phyloP scores from a whole-genome alignment of 208 protist species.

The Wallacemonas collosoma region DNA sequence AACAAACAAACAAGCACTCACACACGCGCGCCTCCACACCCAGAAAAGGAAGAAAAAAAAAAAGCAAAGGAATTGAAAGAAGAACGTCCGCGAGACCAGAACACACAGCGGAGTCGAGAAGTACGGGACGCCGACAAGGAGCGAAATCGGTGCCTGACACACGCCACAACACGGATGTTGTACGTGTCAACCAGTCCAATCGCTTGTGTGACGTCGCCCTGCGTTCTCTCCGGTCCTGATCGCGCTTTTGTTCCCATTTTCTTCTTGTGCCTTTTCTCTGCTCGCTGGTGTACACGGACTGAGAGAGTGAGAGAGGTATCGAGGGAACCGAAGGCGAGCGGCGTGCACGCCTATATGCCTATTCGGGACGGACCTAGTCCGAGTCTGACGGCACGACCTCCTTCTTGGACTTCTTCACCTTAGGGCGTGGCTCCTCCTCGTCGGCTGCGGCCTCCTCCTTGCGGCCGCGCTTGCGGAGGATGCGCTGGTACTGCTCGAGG shows the following conservation, averaged over 20 bases:
- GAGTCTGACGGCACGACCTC: conserved; percentile 60
- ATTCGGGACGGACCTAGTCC: conserved; percentile 36
- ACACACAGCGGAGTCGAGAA: no score
- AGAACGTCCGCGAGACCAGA: no score
- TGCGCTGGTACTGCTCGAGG: conserved; percentile 87
- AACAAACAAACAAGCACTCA: conserved; percentile 4
- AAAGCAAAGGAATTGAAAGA: background rate
- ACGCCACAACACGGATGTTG: no score
- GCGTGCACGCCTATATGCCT: background rate
- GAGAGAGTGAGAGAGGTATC: no score
- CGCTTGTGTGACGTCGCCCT: no score
- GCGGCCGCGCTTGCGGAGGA: conserved; percentile 65
- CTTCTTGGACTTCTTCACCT: conserved; percentile 65
- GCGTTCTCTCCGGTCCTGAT: no score
- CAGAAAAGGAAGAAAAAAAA: background rate
- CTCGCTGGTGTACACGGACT: no score
- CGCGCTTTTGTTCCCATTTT: no score
- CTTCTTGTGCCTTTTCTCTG: no score
- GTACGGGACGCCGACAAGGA: background rate
- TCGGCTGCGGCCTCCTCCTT: conserved; percentile 32
- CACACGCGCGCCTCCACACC: background rate
- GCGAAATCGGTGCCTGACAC: background rate
- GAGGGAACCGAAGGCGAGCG: no score
- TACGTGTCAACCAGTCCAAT: no score
- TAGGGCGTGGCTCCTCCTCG: conserved; percentile 37